These are phyloP conservation scores for Peterozyma xylosa DNA, from an alignment of 805 yeast genomes.

Conservation along the genomic window DNA sequence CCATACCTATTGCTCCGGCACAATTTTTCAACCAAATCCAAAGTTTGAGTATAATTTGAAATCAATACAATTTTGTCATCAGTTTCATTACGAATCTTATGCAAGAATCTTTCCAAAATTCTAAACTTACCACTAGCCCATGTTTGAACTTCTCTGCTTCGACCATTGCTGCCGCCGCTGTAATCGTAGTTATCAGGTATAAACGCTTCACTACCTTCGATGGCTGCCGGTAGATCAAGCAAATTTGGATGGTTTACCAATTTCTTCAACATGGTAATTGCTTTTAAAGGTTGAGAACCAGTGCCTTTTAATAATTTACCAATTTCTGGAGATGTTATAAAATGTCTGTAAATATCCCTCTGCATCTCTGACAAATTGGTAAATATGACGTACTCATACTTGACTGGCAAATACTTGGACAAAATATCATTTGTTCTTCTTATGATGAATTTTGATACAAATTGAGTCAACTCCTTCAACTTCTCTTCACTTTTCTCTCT, in stretches of 20 bases:
- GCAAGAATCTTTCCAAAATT: conserved; percentile 78
- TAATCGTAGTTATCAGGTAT: conserved; percentile 70
- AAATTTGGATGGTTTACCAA: conserved; percentile 93
- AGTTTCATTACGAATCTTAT: conserved; percentile 69
- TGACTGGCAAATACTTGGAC: conserved; percentile 89
- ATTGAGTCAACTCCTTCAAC: conserved; percentile 57
- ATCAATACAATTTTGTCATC: conserved; percentile 93
- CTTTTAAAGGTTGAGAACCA: conserved; percentile 80
- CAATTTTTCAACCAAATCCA: conserved; percentile 82
- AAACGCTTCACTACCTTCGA: conserved; percentile 57
- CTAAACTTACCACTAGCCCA: conserved; percentile 83
- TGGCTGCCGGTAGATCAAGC: conserved; percentile 65
- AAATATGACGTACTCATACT: conserved; percentile 95
- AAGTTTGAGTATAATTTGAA: conserved; percentile 90
- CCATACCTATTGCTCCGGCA: conserved; percentile 77
- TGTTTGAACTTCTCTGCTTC: conserved; percentile 67
- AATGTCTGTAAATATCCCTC: conserved; percentile 57
- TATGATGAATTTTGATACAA: conserved; percentile 86
- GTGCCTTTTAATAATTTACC: conserved; percentile 55
- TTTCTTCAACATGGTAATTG: conserved; percentile 83
- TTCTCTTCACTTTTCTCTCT: conserved; percentile 60
- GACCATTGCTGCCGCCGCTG: conserved; percentile 37
- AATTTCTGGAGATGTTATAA: conserved; percentile 74
- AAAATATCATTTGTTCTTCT: conserved; percentile 93
- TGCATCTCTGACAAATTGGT: conserved; percentile 80